Evolutionary conservation across 2,329 filamentous ascomycete species (phyloP), one percentile per base, ranked within the genome.

Genomic region (Apiospora aurea): DNA sequence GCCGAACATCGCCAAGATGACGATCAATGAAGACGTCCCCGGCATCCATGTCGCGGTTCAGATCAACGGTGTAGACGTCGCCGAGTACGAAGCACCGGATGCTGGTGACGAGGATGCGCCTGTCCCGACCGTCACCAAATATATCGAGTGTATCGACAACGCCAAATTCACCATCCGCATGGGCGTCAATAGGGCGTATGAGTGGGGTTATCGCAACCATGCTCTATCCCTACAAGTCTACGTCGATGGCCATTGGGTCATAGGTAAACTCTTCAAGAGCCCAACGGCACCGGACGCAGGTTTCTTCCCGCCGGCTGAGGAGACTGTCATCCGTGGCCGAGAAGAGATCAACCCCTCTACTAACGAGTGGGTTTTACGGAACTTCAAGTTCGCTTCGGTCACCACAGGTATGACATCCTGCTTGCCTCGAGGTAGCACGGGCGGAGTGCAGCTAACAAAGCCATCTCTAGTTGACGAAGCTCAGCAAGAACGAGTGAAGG

Each of bases 141-240:
- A 80, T 69, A 77, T 82, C 44, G 78, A 82, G 73, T 78, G 77
- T 8, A 49, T 75, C 16, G 76, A 80, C 41, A 69, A 79, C 21
- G 61, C 75, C 21, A 69, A 76, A 16, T 82, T 81, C 70, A 41
- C 74, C 4, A 51, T 81, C 41, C 26, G 44, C 4, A 16, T 77
- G 18, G 44, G 70, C 0, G 67, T 81, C 1, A 8, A 70, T 29
- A 24, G 73, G 1, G 43, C 38, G 29, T 81, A 81, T 67, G 13
- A 72, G 2, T 81, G 78, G 78, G 72, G 76, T 16, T 76, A 77
- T 49, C 74, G 71, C 14, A 69, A 76, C 8, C 73, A 79, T 29
- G 29, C 71, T 8, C 71, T 82, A 1, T 3, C 26, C 1, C 71
- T 77, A 41, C 2, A 8, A 0, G 16, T 73, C 8, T 71, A 72